Conservation (phyloP, 2,329 filamentous ascomycete genomes). For the Geoglossum cookeanum region DNA sequence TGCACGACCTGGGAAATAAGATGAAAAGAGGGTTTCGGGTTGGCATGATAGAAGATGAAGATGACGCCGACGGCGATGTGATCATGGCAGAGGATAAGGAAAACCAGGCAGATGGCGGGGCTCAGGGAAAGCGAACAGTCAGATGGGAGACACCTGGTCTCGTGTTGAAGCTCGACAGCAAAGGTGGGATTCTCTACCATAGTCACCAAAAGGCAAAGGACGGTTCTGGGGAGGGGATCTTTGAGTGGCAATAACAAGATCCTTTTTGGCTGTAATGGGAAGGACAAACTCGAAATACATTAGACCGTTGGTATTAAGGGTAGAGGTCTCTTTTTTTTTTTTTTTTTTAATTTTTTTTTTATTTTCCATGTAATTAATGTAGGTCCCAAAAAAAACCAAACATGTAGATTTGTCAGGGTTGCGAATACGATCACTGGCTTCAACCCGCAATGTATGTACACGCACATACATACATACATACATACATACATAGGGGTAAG, state of each 20-base stretch:
- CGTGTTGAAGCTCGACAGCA: not conserved
- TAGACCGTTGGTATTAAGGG: too few species aligned
- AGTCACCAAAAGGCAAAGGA: not conserved
- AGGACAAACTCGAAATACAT: too few species aligned
- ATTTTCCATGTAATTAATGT: too few species aligned
- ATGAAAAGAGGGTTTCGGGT: not conserved
- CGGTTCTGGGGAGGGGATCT: not conserved
- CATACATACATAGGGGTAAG: too few species aligned
- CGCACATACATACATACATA: too few species aligned
- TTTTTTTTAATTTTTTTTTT: too few species aligned
- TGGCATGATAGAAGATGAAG: not conserved
- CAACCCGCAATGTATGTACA: too few species aligned
- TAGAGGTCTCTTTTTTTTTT: too few species aligned
- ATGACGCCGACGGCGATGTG: not conserved
- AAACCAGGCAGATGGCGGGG: not conserved
- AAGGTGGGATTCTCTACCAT: not conserved
- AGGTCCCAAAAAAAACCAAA: too few species aligned
- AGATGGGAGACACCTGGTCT: conserved; percentile 1
- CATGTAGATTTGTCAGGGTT: too few species aligned
- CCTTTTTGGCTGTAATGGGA: not conserved
- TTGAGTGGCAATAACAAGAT: not conserved
- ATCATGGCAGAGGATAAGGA: not conserved
- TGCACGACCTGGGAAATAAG: not conserved
- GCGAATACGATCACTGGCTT: too few species aligned
- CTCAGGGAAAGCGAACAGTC: not conserved